Percentiles rank a stretch among this genome's conserved stretches.
These are phyloP conservation scores for Penicillium sp. DNA, from an alignment of 2,329 filamentous ascomycete genomes.

Conservation along the genomic window DNA sequence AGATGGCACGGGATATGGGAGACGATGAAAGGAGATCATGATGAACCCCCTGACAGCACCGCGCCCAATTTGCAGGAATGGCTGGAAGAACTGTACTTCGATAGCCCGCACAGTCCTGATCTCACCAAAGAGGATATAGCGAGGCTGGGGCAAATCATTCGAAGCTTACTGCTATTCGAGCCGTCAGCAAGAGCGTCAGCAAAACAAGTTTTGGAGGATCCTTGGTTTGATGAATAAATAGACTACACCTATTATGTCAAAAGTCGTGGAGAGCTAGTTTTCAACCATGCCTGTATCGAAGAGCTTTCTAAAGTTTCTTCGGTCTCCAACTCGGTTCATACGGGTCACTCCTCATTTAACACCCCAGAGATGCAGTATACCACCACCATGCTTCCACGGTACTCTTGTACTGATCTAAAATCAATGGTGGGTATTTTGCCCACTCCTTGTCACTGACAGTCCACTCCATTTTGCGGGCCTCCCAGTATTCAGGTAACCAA, in stretches of 20 bases:
- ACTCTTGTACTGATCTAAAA: neutral
- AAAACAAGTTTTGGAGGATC: slow-evolving; percentile 25
- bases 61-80: slow-evolving; percentile 34
- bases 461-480: neutral
- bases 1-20: slow-evolving; percentile 34
- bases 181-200: slow-evolving; percentile 28
- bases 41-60: neutral
- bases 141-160: slow-evolving; percentile 25
- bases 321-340: neutral
- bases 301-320: neutral
- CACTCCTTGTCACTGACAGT: neutral
- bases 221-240: slow-evolving; percentile 23
- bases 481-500: neutral
- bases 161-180: slow-evolving; percentile 26
- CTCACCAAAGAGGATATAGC: slow-evolving; percentile 26
- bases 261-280: neutral
- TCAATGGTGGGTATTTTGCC: neutral
- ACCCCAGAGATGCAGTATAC: neutral
- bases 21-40: slow-evolving; percentile 23
- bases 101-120: slow-evolving; percentile 25
- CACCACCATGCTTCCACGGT: neutral
- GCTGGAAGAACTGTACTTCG: slow-evolving; percentile 41
- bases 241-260: neutral
- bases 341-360: neutral
- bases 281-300: neutral